Conservation (phyloP, 768 basidiomycete genomes). For the Pleurotus cornucopiae region DNA sequence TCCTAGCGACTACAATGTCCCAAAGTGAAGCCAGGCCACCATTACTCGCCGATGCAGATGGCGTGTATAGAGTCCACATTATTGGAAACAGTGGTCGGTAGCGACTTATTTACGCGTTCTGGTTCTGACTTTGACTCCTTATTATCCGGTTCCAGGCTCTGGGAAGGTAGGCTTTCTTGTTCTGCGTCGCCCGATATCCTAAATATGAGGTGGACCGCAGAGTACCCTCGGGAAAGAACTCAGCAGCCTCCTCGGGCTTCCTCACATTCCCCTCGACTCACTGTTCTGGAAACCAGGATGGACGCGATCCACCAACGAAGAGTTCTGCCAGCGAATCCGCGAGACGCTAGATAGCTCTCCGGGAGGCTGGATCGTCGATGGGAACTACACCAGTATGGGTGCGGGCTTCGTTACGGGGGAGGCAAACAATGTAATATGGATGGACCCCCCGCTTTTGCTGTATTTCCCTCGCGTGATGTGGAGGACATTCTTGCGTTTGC, state of each 20-base stretch:
- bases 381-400: constrained; percentile 30
- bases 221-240: constrained; percentile 44
- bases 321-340: constrained; percentile 26
- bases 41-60: constrained; percentile 39
- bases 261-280: constrained; percentile 42
- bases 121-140: background rate
- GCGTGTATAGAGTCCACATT: constrained; percentile 41
- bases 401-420: constrained; percentile 29
- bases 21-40: constrained; percentile 16
- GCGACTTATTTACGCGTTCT: background rate
- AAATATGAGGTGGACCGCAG: constrained; percentile 20
- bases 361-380: constrained; percentile 53
- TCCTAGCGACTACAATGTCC: no score
- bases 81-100: constrained; percentile 50
- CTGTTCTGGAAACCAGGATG: constrained; percentile 50
- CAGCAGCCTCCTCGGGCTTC: constrained; percentile 37
- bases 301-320: constrained; percentile 24
- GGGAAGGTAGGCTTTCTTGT: constrained; percentile 22
- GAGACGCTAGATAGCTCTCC: constrained; percentile 21
- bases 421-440: constrained; percentile 56
- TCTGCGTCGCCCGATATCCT: background rate
- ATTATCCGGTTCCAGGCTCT: constrained; percentile 15
- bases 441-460: constrained; percentile 57
- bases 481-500: constrained; percentile 48
- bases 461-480: constrained; percentile 58